These are phyloP conservation scores for Tolypocladium ovalisporum DNA, from an alignment of 2,329 filamentous ascomycete species.

Conservation along the genomic window DNA sequence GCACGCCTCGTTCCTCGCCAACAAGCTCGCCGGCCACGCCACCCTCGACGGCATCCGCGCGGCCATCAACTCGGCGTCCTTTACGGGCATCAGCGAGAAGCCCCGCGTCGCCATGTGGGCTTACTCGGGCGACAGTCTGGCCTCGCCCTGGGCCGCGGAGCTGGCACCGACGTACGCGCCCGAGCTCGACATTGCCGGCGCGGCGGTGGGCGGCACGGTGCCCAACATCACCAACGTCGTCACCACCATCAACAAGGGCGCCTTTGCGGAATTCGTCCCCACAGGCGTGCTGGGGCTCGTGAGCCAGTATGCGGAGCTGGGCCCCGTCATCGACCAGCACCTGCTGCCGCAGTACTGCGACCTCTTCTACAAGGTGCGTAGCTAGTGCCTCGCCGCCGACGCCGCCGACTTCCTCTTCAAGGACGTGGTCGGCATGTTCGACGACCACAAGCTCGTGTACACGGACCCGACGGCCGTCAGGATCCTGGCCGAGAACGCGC, in stretches of 20 bases:
- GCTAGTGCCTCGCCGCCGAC: conserved; percentile 15
- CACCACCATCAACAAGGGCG: conserved; percentile 6
- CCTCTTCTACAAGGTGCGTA: conserved; percentile 16
- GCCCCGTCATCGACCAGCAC: conserved; percentile 5
- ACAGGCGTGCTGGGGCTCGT: conserved; percentile 10
- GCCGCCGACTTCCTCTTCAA: conserved; percentile 16
- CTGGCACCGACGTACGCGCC: conserved; percentile 15
- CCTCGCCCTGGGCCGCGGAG: conserved; percentile 12
- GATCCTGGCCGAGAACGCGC: conserved; percentile 15
- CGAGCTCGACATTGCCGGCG: conserved; percentile 13
- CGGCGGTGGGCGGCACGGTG: conserved; percentile 13
- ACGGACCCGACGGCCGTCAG: conserved; percentile 11
- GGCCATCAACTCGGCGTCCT: conserved; percentile 15
- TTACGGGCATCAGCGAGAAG: conserved; percentile 18
- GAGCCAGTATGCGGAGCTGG: conserved; percentile 11
- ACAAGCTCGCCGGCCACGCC: conserved; percentile 27
- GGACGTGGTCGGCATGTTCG: conserved; percentile 30
- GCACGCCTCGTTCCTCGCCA: conserved; percentile 29
- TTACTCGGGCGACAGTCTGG: conserved; percentile 14
- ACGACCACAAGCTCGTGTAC: conserved; percentile 17
- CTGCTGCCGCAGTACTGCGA: conserved; percentile 9
- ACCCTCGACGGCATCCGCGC: conserved; percentile 33
- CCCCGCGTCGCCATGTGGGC: conserved; percentile 33
- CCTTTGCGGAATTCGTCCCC: conserved; percentile 10
- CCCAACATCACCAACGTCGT: conserved; percentile 9